Conservation (phyloP, 192 early-diverging fungal genomes). For the Backusella luteola region DNA sequence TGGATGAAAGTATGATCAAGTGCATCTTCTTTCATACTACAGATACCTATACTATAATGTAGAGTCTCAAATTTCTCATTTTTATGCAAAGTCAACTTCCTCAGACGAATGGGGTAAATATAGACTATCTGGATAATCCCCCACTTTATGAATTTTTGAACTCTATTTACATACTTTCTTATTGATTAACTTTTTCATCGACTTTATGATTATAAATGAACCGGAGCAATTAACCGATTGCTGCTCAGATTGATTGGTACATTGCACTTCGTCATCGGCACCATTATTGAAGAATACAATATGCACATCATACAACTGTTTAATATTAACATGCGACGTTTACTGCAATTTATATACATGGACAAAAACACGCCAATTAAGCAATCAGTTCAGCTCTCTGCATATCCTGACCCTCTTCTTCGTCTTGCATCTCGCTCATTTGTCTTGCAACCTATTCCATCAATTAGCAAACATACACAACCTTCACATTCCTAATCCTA, state of each 20-base stretch:
- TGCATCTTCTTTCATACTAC: too few relatives aligned
- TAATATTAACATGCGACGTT: not conserved
- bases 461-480: not conserved
- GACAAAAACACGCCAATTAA: not conserved
- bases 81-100: not conserved
- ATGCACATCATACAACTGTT: too few relatives aligned
- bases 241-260: not conserved
- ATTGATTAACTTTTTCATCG: not conserved
- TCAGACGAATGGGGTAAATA: not conserved
- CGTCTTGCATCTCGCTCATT: slow-evolving; percentile 16
- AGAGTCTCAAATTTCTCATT: not conserved
- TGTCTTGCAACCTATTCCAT: slow-evolving; percentile 9
- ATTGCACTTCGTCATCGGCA: not conserved
- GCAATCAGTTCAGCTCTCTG: slow-evolving; percentile 7
- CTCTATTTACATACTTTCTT: not conserved
- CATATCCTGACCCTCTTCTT: not conserved
- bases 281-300: not conserved
- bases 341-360: not conserved
- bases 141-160: not conserved
- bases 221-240: not conserved
- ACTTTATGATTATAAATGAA: not conserved
- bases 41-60: not conserved
- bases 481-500: not conserved
- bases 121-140: not conserved
- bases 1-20: not conserved